Base-by-base conservation (phyloP, 257 asterid genomes). In the Paulownia fortunei region DNA sequence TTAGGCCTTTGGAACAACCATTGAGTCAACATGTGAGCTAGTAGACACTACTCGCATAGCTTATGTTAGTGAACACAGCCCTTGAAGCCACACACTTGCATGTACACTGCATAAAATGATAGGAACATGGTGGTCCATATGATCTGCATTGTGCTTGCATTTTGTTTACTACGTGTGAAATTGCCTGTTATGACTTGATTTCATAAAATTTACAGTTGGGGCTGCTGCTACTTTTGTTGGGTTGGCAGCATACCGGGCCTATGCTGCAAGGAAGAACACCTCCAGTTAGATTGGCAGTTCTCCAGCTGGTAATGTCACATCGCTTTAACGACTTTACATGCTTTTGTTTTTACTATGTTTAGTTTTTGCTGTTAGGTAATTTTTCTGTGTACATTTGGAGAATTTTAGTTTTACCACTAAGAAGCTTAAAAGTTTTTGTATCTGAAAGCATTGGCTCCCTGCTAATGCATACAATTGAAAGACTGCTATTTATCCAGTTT, bases 211-310 rank as follows among this genome's bases (percentile, higher is more conserved):
- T 76, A 85, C 97, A 95, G 99, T 95, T 84, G 97, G 92, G 70
- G 93, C 97, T 74, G 99, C 97, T 66, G 85, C 89, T 69, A 85
- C 94, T 24, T 87, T 93, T 55, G 84, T 95, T 83, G 99, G 98
- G 77, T 74, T 93, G 86, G 92, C 91, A 12, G 98, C 94, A 26
- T 93, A 89, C 80, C 89, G 96, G 72, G 82, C 90, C 71, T 93
- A 90, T 83, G 89, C 91, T 78, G 90, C 97, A 78, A 87, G 93
- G 87, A 95, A 86, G 91, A 91, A 84, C 77, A 71, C 87, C 81
- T 76, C 93, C 64, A 80, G 83, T 86, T 93, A 90, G 82, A 84
- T 74, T 66, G 76, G 79, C 72, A 21, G 51, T 69, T 82, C 73
- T 73, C 67, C 77, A 73, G 82, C 65, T 42, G 75, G 85, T 36